Evolutionary conservation across 2,329 filamentous ascomycete species (phyloP), one percentile per base, ranked within the genome.

Genomic region (Fusarium pseudocircinatum): DNA sequence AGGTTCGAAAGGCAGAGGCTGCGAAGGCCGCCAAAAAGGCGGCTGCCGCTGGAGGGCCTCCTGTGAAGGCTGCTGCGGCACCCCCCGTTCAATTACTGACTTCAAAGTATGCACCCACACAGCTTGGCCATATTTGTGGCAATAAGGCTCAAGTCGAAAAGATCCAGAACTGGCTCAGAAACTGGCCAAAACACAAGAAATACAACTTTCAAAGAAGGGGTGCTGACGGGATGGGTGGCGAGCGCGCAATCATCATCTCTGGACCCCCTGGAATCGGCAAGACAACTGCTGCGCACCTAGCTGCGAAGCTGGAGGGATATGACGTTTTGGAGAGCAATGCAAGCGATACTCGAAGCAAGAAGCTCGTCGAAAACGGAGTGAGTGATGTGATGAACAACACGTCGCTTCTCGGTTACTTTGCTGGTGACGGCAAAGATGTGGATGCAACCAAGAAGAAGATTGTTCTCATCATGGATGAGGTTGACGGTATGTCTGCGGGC

Each of bases 401-500:
- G 1, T 98, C 96, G 28, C 86, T 99, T 18, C 88, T 95, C 63
- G 96, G 96, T 3, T 99, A 93, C 83, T 99, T 98, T 81, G 91
- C 95, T 12, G 91, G 91, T 6, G 93, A 95, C 63, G 93, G 93
- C 30, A 94, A 96, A 82, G 89, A 92, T 64, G 91, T 97, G 7
- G 93, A 98, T 49, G 83, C 86, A 9, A 87, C 87, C 22, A 98
- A 96, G 85, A 97, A 97, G 85, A 98, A 98, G 77, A 91, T 98
- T 39, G 94, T 98, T 11, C 85, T 99, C 54, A 94, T 99, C 83
- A 98, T 99, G 96, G 96, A 99, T 77, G 96, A 99, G 83, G 96
- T 99, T 9, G 96, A 99, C 78, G 96, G 96, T 59, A 98, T 99
- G 96, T 98, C 96, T 69, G 95, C 94, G 40, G 96, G 96, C 79